Evolutionary conservation across 306 rosid species (phyloP).

Genomic region (Quercus aquifolioides): DNA sequence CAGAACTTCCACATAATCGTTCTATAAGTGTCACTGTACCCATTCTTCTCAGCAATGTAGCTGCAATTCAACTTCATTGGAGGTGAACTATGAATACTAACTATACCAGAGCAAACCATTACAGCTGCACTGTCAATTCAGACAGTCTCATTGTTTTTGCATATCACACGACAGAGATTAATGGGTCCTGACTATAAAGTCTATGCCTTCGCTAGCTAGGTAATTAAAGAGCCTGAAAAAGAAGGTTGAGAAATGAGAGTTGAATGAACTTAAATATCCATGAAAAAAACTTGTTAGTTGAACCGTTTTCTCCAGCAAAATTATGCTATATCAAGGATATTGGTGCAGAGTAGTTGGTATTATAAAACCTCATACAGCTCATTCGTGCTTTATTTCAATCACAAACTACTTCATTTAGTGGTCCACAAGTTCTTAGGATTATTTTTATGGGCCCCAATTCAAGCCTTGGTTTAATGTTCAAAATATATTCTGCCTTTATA

Average conservation of each 20-base stretch:
- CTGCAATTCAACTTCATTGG: background rate
- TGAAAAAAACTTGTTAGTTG: background rate
- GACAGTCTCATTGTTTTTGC: background rate
- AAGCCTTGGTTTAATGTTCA: too few relatives aligned
- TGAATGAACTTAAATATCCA: background rate
- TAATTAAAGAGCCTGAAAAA: slow-evolving; percentile 20
- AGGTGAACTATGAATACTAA: background rate
- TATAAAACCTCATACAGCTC: background rate
- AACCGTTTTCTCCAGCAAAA: slow-evolving; percentile 24
- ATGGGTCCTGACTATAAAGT: background rate
- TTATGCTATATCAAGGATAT: background rate
- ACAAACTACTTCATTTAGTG: background rate
- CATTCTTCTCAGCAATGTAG: too few relatives aligned
- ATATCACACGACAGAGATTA: too few relatives aligned
- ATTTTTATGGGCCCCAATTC: background rate
- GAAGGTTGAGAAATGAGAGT: background rate
- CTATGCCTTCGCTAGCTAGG: background rate
- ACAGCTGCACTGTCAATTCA: background rate
- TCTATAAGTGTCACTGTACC: too few relatives aligned
- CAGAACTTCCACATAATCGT: too few relatives aligned
- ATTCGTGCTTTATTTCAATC: background rate
- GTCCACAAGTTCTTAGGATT: too few relatives aligned
- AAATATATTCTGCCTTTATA: too few relatives aligned
- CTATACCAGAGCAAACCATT: background rate
- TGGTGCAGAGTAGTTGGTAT: slow-evolving; percentile 28